A percentile compares a stretch with the other conserved stretches of the same genome.
phyloP scores from a whole-genome alignment of 257 asterid species.

The Solanum megistacrolobum region DNA sequence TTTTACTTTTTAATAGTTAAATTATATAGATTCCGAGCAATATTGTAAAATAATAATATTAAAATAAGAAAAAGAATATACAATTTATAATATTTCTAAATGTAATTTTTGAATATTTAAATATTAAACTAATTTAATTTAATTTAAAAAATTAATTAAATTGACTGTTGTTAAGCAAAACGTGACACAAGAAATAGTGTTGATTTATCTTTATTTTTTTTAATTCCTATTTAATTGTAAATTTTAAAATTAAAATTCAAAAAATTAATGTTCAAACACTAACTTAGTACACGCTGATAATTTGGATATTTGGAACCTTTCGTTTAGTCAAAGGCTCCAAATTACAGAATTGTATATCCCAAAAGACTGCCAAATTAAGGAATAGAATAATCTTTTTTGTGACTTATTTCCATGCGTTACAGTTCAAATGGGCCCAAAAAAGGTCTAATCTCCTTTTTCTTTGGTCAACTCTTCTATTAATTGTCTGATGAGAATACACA shows the following conservation, averaged over 20 bases:
- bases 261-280: too few relatives aligned
- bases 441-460: neutral
- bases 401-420: neutral
- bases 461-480: conserved; percentile 40
- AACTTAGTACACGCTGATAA: neutral
- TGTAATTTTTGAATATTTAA: too few relatives aligned
- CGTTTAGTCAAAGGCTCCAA: neutral
- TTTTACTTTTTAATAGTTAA: too few relatives aligned
- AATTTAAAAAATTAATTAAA: too few relatives aligned
- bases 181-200: too few relatives aligned
- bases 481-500: neutral
- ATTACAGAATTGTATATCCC: neutral
- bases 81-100: too few relatives aligned
- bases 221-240: neutral
- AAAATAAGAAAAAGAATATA: too few relatives aligned
- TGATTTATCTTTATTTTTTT: neutral
- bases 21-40: too few relatives aligned
- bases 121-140: too few relatives aligned
- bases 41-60: too few relatives aligned
- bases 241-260: neutral
- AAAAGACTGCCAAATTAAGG: neutral
- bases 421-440: neutral
- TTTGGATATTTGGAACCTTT: conserved; percentile 1
- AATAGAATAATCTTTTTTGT: neutral
- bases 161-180: too few relatives aligned